Evolutionary conservation across 768 basidiomycete species (phyloP), one percentile per base, ranked within the genome.

Genomic region (Termitomyces sp.): DNA sequence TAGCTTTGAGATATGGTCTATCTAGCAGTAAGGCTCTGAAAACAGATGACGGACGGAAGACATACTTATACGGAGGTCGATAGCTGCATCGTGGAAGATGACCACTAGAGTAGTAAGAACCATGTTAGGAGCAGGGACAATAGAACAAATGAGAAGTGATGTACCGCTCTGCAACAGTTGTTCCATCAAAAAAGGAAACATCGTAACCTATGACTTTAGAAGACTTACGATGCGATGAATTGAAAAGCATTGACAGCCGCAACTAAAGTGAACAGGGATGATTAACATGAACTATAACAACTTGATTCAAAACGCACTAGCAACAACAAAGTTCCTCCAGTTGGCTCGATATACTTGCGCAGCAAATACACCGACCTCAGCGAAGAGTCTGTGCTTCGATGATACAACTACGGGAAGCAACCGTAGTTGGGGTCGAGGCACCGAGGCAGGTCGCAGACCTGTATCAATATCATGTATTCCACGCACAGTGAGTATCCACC

Each of bases 321-420:
- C 73, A 61, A 77, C 71, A 61, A 78, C 71, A 58, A 69, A 66
- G 61, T 75, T 77, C 63, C 73, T 71, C 76, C 77, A 78, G 58
- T 74, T 73, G 30, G 70, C 71, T 62, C 72, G 70, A 64, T 77
- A 77, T 49, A 78, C 63, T 66, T 71, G 68, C 20, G 67, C 61
- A 61, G 72, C 66, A 64, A 77, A 75, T 20, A 71, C 65, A 54
- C 67, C 60, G 54, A 58, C 69, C 66, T 65, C 67, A 52, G 61
- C 60, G 56, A 63, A 36, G 11, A 53, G 44, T n/a, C 49, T 45
- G 36, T 48, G 58, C 48, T 60, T 58, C 33, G 51, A 31, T 49
- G 27, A 16, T 37, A 11, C 46, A 30, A 45, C 45, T 27, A 54
- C 22, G 30, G 12, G 46, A 1, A n/a, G 45, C 11, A 44, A 39